These are phyloP conservation scores for Hypericum perforatum DNA, from an alignment of 345 rosid species.

Conservation along the genomic window DNA sequence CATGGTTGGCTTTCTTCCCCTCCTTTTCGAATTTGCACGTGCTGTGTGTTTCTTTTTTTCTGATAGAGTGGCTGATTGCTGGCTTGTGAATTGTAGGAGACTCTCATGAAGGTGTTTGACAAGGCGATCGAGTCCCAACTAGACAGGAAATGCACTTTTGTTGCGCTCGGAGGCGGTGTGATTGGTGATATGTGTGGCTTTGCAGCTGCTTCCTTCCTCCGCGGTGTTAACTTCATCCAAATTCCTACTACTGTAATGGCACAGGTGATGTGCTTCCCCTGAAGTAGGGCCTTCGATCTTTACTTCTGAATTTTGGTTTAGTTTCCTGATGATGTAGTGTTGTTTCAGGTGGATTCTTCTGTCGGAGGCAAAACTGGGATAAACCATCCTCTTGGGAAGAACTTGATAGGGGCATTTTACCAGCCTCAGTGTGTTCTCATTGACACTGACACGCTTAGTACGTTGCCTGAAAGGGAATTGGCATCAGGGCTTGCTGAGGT, in stretches of 20 bases:
- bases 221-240: conserved; percentile 97
- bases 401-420: conserved; percentile 95
- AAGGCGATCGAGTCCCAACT: conserved; percentile 84
- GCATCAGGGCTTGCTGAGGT: conserved; percentile 96
- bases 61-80: conserved; percentile 8
- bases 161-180: conserved; percentile 98
- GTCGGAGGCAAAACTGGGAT: conserved; percentile 99
- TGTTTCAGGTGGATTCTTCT: conserved; percentile 81
- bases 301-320: not conserved
- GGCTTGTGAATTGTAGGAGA: conserved; percentile 38
- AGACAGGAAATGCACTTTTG: conserved; percentile 78
- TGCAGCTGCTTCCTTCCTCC: conserved; percentile 91
- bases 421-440: conserved; percentile 93
- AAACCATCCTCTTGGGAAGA: conserved; percentile 90
- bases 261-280: conserved; percentile 38
- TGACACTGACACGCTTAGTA: conserved; percentile 81
- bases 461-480: conserved; percentile 83
- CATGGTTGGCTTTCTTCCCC: conserved; percentile 41
- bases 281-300: not conserved
- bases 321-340: not conserved
- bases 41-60: not conserved
- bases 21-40: not conserved
- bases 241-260: conserved; percentile 99
- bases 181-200: conserved; percentile 97
- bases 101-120: conserved; percentile 84